Base-by-base conservation (phyloP, 176 grass and related monocot species). In the Aegilops longissima region DNA sequence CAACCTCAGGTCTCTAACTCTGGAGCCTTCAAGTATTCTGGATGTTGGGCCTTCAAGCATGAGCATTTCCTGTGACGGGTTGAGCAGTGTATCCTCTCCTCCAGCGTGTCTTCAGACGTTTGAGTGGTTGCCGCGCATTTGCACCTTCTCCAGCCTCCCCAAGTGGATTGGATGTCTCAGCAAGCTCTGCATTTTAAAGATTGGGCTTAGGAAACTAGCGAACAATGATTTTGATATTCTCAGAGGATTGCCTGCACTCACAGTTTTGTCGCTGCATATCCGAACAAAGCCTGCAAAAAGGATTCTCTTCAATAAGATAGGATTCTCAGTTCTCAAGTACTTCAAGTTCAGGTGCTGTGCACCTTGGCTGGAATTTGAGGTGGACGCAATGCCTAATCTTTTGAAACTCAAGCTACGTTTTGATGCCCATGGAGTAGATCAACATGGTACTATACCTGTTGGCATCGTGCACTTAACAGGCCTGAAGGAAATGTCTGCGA, bases 1-100 rank as follows among this genome's bases (percentile, higher is more conserved):
- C 1, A 77, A 77, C 8, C 83, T 85, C 40, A 85, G 33, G 12
- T 85, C 27, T 66, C 12, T 85, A 0, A 66, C 29, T 77, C 12
- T 85, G 4, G 27, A 23, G 23, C 29, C 11, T 52, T 23, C 4
- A 36, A 25, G 31, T 36, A 25, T 12, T 45, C 3, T 16, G 0
- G 17, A 76, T 1, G 1, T 3, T 9, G 10, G 1, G 8, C 9
- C n/a, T 76, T 65, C 62, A 6, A 29, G 23, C 63, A 66, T 66
- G 63, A 30, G 12, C 12, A 30, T 30, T 30, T 66, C 64, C 5
- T 66, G 64, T 17, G 64, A 66, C 3, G 2, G 13, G 1, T 66
- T 66, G 25, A 66, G 12, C 12, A 66, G 5, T 5, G 27, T 66
- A 1, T 31, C 64, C 64, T 31, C 64, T 66, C 12, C 25, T 7